A percentile compares a stretch with the other conserved stretches of the same genome.
These are phyloP conservation scores for Picea glauca DNA, from an alignment of 75 land plant species.

Conservation along the genomic window DNA sequence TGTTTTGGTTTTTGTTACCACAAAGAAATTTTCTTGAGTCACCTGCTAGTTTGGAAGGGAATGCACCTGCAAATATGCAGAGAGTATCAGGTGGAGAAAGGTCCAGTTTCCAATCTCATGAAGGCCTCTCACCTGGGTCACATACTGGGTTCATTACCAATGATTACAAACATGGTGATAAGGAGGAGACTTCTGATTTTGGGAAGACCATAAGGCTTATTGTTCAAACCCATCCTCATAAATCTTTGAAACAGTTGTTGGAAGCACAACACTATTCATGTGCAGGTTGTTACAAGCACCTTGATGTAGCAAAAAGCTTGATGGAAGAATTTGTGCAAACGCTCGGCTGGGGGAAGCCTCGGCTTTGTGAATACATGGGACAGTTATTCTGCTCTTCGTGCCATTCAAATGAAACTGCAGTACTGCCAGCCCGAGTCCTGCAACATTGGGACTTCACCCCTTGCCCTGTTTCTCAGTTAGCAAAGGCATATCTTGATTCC, in stretches of 20 bases:
- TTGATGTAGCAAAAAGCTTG: constrained; percentile 51
- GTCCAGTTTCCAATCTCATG: background rate
- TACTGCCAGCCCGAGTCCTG: constrained; percentile 86
- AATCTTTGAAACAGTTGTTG: constrained; percentile 65
- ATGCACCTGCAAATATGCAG: background rate
- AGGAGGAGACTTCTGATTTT: constrained; percentile 23
- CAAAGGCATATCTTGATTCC: constrained; percentile 91
- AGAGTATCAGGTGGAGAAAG: background rate
- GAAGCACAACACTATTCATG: constrained; percentile 74
- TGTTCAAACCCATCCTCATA: constrained; percentile 56
- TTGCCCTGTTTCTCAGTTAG: constrained; percentile 90
- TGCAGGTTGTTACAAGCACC: constrained; percentile 81
- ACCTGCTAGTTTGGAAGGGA: background rate
- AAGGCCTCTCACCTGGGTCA: constrained; percentile 20
- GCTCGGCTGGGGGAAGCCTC: constrained; percentile 79
- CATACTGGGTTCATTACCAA: constrained; percentile 4
- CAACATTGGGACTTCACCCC: constrained; percentile 86
- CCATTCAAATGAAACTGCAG: constrained; percentile 86
- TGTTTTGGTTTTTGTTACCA: constrained; percentile 70
- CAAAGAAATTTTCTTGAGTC: constrained; percentile 8
- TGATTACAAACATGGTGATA: constrained; percentile 8
- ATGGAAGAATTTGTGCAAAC: constrained; percentile 67
- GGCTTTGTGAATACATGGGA: constrained; percentile 91
- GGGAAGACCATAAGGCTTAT: constrained; percentile 80
- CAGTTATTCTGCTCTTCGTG: constrained; percentile 83